Conservation (phyloP, 495 filamentous ascomycete species). For the Choiromyces venosus region DNA sequence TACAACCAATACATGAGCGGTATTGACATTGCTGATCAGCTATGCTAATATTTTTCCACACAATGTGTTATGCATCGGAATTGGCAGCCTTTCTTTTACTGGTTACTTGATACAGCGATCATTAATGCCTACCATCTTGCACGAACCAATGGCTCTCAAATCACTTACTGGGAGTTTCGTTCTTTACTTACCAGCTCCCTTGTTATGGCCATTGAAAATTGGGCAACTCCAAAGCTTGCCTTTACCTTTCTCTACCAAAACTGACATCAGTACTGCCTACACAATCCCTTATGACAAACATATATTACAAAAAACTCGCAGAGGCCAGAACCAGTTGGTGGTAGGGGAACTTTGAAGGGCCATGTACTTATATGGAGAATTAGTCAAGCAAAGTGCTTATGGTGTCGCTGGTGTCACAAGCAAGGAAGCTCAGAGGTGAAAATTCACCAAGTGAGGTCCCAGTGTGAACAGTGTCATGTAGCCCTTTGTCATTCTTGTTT, state of each 20-base stretch:
- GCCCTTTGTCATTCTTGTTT: not conserved
- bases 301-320: not conserved
- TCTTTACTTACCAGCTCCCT: too few relatives aligned
- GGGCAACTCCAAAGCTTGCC: too few relatives aligned
- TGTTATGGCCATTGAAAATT: too few relatives aligned
- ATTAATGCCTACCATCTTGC: not conserved
- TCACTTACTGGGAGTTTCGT: too few relatives aligned
- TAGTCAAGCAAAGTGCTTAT: not conserved
- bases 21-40: slow-evolving; percentile 26
- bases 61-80: slow-evolving; percentile 15
- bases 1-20: slow-evolving; percentile 31
- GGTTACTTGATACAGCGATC: slow-evolving; percentile 30
- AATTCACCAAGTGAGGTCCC: not conserved
- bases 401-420: not conserved
- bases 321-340: not conserved
- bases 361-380: not conserved
- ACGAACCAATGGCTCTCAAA: too few relatives aligned
- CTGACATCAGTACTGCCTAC: not conserved
- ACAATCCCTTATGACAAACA: not conserved
- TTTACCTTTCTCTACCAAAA: not conserved
- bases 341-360: not conserved
- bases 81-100: slow-evolving; percentile 36
- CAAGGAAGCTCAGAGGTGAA: not conserved
- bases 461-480: not conserved
- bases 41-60: slow-evolving; percentile 21